Base-by-base conservation (phyloP, 306 rosid genomes). In the Mimosa pudica region DNA sequence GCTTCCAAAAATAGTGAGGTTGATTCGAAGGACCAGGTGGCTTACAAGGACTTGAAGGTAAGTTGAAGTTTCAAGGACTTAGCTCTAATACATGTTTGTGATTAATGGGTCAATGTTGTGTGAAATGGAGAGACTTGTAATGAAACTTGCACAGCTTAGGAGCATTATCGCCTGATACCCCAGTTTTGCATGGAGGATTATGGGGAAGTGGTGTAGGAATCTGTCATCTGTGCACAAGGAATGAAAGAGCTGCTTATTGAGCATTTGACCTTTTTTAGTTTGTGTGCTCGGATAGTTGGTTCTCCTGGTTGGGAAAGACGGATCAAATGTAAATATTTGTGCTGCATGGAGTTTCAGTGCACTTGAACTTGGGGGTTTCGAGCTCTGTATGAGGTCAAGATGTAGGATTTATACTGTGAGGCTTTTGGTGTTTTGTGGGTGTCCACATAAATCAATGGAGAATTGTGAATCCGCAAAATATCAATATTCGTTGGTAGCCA, bases 31-130 rank as follows among this genome's bases (percentile, higher is more conserved):
- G 65, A 76, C 46, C 51, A 48, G 75, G 81, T 41, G 79, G 69
- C 78, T 36, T 82, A 55, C 76, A 58, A 70, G 70, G 73, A 36
- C 58, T 10, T 48, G 71, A 79, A 87, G 86, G 90, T 77, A 87
- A 84, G 82, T 47, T 33, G 57, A 74, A 70, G 79, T 32, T 57
- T 58, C 47, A 8, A 33, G 38, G 52, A 71, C 52, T 54, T 61
- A 24, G 33, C 74, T 71, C 30, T 77, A 80, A 20, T 30, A 14
- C 24, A 48, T 70, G 18, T 70, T 54, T 42, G 70, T 78, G 76
- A 24, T 24, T 24, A 24, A 24, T 24, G 30, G 30, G 30, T 24
- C 30, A 24, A 24, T 24, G 30, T 38, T 38, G 42, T 38, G 42
- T 10, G 66, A 36, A 10, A 61, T 61, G 10, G 66, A 32, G 30